Percentiles rank a stretch among this genome's conserved stretches.
Conservation (phyloP, 345 rosid genomes). For the Pelargonium nanum region DNA sequence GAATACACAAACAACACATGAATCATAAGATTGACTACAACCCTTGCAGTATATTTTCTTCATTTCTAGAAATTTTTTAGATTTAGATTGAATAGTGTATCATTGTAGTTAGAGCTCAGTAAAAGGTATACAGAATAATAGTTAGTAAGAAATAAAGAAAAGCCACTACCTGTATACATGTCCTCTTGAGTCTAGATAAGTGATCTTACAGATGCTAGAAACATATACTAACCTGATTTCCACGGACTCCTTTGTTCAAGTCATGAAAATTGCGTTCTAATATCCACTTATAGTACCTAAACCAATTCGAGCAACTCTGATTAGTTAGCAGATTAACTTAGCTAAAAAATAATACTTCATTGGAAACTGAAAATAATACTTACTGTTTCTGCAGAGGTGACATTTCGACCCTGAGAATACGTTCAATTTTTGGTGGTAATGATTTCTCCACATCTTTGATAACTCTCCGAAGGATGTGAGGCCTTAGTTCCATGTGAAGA, state of each 20-base stretch:
- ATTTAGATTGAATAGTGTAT: too few relatives aligned
- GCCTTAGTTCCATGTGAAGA: conserved; percentile 96
- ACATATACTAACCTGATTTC: conserved; percentile 70
- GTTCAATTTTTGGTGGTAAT: conserved; percentile 97
- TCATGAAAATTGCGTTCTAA: conserved; percentile 97
- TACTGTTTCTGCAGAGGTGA: conserved; percentile 99
- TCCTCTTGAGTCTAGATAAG: background rate
- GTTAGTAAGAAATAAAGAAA: background rate
- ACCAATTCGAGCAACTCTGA: background rate
- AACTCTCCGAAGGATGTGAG: conserved; percentile 94
- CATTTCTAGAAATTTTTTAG: background rate
- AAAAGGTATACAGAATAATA: too few relatives aligned
- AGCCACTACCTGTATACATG: background rate
- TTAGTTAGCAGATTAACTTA: background rate
- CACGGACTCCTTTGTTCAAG: conserved; percentile 98
- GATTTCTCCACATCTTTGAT: conserved; percentile 99
- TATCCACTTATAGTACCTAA: conserved; percentile 98
- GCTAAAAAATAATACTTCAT: background rate
- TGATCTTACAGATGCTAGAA: conserved; percentile 4
- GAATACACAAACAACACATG: background rate
- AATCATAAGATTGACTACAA: too few relatives aligned
- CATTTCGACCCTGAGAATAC: conserved; percentile 98
- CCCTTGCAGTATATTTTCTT: background rate
- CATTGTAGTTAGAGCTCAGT: background rate
- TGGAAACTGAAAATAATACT: conserved; percentile 16